A percentile compares a stretch with the other conserved stretches of the same genome.
These are phyloP conservation scores for Salix dunnii DNA, from an alignment of 345 rosid genomes.

Conservation along the genomic window DNA sequence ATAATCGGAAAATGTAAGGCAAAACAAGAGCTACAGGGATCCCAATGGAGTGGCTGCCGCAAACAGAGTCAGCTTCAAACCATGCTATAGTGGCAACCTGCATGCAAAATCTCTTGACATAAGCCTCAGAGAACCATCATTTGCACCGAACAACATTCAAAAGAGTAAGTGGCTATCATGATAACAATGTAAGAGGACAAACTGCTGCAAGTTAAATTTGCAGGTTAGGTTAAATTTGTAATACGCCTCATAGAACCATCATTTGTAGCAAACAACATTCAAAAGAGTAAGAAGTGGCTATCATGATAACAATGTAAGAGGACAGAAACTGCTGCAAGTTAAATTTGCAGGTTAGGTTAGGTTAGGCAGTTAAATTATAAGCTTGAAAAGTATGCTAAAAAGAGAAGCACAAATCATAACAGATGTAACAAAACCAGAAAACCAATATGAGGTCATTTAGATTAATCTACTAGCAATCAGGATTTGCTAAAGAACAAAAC, in stretches of 20 bases:
- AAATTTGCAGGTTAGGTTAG: background rate
- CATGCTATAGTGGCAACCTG: slow-evolving; percentile 98
- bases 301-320: background rate
- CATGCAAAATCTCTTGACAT: slow-evolving; percentile 19
- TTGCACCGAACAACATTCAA: background rate
- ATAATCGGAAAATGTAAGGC: slow-evolving; percentile 83
- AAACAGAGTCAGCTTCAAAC: slow-evolving; percentile 98
- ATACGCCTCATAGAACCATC: background rate
- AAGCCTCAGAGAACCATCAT: background rate
- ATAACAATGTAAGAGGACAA: background rate
- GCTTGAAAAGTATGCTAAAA: background rate
- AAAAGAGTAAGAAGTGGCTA: too few species aligned
- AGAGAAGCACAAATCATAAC: background rate
- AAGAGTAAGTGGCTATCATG: background rate
- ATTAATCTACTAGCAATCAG: background rate
- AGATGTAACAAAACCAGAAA: background rate
- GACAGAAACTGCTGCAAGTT: background rate
- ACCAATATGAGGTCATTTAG: background rate
- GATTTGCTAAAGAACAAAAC: slow-evolving; percentile 6
- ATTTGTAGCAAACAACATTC: too few species aligned
- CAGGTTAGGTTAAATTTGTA: too few species aligned
- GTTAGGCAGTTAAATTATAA: background rate
- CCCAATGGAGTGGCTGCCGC: slow-evolving; percentile 88
- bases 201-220: background rate
- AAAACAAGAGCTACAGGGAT: slow-evolving; percentile 93